Percentiles rank a stretch among this genome's conserved stretches.
Conservation (phyloP, 768 basidiomycete species). For the Kwoniella sp. region DNA sequence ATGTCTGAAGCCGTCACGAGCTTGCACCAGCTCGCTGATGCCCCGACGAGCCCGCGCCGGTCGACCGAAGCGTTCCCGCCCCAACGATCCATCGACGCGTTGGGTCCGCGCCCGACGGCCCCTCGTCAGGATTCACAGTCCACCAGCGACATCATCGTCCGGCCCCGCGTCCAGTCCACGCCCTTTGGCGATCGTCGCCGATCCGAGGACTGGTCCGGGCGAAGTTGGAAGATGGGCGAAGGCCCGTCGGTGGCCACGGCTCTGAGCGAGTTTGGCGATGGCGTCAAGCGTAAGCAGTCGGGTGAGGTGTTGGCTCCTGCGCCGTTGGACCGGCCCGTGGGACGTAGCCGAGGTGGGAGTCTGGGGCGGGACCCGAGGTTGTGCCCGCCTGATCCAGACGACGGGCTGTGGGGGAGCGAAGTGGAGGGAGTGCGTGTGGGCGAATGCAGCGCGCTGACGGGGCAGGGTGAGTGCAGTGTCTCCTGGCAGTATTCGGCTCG, state of each 20-base stretch:
- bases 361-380: constrained; percentile 34
- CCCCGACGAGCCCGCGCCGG: constrained; percentile 7
- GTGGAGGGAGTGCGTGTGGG: constrained; percentile 39
- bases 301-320: constrained; percentile 26
- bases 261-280: constrained; percentile 40
- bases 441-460: constrained; percentile 39
- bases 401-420: constrained; percentile 33
- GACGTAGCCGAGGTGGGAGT: constrained; percentile 30
- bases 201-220: constrained; percentile 37
- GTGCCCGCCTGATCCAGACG: constrained; percentile 12
- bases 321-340: constrained; percentile 3
- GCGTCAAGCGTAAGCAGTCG: constrained; percentile 28
- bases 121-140: no score
- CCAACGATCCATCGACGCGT: background rate
- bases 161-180: no score
- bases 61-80: background rate
- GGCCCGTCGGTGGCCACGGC: constrained; percentile 37
- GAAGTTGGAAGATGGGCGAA: constrained; percentile 38
- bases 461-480: constrained; percentile 40
- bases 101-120: no score
- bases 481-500: background rate
- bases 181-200: constrained; percentile 14
- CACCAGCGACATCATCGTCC: no score
- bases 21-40: constrained; percentile 32
- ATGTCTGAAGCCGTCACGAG: constrained; percentile 27